Conservation (phyloP, 83 land plant genomes). For the Thuja plicata region DNA sequence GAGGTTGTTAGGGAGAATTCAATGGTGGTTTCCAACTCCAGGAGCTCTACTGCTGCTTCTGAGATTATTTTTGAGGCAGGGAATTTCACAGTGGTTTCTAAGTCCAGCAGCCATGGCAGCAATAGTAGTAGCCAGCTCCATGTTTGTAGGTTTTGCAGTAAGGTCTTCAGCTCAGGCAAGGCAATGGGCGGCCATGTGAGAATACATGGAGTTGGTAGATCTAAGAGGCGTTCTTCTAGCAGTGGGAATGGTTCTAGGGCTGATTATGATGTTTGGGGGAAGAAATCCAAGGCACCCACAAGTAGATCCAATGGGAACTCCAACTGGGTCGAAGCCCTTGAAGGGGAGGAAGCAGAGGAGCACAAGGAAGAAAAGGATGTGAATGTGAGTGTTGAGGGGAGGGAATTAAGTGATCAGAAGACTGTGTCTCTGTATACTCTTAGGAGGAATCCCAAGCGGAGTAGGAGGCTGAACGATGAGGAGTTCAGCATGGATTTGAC, state of each 20-base stretch:
- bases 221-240: neutral
- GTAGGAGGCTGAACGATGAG: slow-evolving; percentile 5
- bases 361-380: neutral
- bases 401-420: neutral
- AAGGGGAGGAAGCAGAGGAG: neutral
- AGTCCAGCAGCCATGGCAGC: neutral
- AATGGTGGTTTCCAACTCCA: neutral
- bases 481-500: slow-evolving; percentile 13
- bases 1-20: neutral
- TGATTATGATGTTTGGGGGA: neutral
- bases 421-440: slow-evolving; percentile 1
- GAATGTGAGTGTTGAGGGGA: neutral
- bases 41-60: neutral
- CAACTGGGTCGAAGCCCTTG: neutral
- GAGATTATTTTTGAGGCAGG: neutral
- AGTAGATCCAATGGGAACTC: neutral
- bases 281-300: neutral
- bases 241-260: neutral
- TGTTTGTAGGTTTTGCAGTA: slow-evolving; percentile 22
- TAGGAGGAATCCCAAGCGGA: slow-evolving; percentile 25
- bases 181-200: slow-evolving; percentile 37
- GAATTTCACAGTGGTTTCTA: neutral
- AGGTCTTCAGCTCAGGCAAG: slow-evolving; percentile 28
- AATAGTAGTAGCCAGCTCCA: neutral
- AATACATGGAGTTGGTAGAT: slow-evolving; percentile 16